phyloP scores from a whole-genome alignment of 1,139 yeast genomes.

The Yamadazyma oceani region DNA sequence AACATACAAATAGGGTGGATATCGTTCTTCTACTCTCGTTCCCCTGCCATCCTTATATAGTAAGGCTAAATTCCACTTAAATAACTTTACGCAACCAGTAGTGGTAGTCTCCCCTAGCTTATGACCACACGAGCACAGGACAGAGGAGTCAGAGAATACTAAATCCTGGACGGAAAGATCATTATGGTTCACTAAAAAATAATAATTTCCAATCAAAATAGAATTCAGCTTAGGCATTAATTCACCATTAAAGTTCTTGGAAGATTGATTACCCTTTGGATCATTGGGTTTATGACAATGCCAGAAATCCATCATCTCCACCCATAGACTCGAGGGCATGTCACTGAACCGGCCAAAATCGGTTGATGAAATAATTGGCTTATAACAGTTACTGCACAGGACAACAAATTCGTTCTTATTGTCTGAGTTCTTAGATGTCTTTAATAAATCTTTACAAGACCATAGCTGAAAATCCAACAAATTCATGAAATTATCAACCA shows the following conservation, averaged over 20 bases:
- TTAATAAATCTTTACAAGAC: conserved; percentile 40
- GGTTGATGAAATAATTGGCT: conserved; percentile 27
- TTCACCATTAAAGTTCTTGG: conserved; percentile 31
- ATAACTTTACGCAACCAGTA: conserved; percentile 31
- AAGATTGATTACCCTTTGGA: conserved; percentile 14
- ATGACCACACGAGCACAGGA: conserved; percentile 33
- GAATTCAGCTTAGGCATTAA: conserved; percentile 47
- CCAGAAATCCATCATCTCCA: conserved; percentile 97
- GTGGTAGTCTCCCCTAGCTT: conserved; percentile 33
- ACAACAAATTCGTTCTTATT: conserved; percentile 33
- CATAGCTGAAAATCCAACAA: conserved; percentile 28
- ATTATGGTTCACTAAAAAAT: conserved; percentile 43
- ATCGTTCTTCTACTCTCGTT: conserved; percentile 19
- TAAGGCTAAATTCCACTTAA: conserved; percentile 62
- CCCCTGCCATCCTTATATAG: conserved; percentile 11
- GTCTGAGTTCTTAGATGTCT: conserved; percentile 25
- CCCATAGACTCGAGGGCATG: conserved; percentile 93
- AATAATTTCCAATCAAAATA: conserved; percentile 59
- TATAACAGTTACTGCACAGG: conserved; percentile 33
- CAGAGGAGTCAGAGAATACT: no score
- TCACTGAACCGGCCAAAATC: conserved; percentile 44
- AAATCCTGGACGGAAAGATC: no score
- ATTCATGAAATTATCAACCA: conserved; percentile 21
- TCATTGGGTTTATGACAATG: conserved; percentile 89
- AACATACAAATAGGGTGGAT: conserved; percentile 33